phyloP scores from a whole-genome alignment of 169 alveolate genomes.

The Cryptosporidium parvum region DNA sequence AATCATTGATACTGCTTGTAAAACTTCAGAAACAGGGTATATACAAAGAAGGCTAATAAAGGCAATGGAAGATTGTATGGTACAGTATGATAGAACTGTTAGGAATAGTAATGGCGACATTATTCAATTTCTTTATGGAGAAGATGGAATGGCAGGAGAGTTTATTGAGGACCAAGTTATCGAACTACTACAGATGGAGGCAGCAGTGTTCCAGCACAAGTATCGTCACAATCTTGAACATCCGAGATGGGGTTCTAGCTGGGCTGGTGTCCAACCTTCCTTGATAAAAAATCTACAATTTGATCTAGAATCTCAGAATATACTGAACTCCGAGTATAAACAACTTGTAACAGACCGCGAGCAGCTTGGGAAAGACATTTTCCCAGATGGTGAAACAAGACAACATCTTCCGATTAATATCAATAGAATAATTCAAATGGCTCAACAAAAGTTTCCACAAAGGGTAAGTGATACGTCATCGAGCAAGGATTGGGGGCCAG shows the following conservation, averaged over 20 bases:
- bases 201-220: constrained; percentile 74
- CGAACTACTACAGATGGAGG: constrained; percentile 92
- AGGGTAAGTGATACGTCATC: constrained; percentile 44
- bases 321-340: constrained; percentile 82
- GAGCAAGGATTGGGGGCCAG: constrained; percentile 77
- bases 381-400: constrained; percentile 94
- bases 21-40: constrained; percentile 99
- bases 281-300: constrained; percentile 71
- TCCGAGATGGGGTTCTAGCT: constrained; percentile 73
- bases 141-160: constrained; percentile 99
- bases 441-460: constrained; percentile 80
- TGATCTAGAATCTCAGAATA: constrained; percentile 77
- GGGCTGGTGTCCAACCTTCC: constrained; percentile 56
- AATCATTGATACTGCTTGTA: constrained; percentile 99
- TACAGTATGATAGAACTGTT: constrained; percentile 98
- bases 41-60: constrained; percentile 99
- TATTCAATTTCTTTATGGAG: constrained; percentile 99
- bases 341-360: constrained; percentile 83
- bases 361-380: constrained; percentile 86
- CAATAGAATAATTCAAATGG: constrained; percentile 91
- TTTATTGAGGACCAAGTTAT: constrained; percentile 97
- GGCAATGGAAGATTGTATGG: constrained; percentile 99
- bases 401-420: constrained; percentile 98
- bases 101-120: constrained; percentile 96
- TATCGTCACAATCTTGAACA: constrained; percentile 70